A percentile compares a stretch with the other conserved stretches of the same genome.
phyloP scores from a whole-genome alignment of 2,329 filamentous ascomycete species.

The Aspergillus sp. region DNA sequence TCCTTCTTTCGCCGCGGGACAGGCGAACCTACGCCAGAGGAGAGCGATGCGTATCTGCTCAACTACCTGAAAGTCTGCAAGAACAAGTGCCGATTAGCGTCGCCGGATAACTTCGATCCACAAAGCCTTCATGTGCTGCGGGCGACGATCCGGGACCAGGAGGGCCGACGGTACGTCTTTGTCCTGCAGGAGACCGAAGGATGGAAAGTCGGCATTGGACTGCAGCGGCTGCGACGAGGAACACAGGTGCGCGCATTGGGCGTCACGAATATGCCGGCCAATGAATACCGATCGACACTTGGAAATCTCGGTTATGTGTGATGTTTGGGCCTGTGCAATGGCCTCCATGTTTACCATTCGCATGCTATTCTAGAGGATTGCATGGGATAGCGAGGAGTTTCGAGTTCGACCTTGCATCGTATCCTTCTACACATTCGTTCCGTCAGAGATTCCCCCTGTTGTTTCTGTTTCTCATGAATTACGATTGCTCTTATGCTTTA shows the following conservation, averaged over 20 bases:
- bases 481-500: background rate
- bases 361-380: background rate
- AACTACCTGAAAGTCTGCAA: constrained; percentile 65
- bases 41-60: constrained; percentile 63
- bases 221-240: constrained; percentile 56
- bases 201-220: constrained; percentile 61
- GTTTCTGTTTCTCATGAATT: background rate
- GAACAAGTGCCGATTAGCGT: constrained; percentile 56
- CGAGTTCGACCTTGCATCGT: background rate
- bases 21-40: constrained; percentile 58
- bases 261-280: constrained; percentile 35
- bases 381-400: background rate
- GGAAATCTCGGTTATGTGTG: constrained; percentile 19
- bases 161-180: constrained; percentile 62
- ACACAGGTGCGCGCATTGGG: constrained; percentile 55
- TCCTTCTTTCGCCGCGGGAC: constrained; percentile 45
- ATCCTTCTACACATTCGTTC: background rate
- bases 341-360: background rate
- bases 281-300: constrained; percentile 18
- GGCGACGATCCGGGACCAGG: constrained; percentile 56
- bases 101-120: constrained; percentile 41
- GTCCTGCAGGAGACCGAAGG: constrained; percentile 57
- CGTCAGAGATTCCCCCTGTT: background rate
- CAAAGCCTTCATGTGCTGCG: constrained; percentile 54
- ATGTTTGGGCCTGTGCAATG: background rate